phyloP scores from a whole-genome alignment of 331 rosid genomes.

The Acacia pycnantha region DNA sequence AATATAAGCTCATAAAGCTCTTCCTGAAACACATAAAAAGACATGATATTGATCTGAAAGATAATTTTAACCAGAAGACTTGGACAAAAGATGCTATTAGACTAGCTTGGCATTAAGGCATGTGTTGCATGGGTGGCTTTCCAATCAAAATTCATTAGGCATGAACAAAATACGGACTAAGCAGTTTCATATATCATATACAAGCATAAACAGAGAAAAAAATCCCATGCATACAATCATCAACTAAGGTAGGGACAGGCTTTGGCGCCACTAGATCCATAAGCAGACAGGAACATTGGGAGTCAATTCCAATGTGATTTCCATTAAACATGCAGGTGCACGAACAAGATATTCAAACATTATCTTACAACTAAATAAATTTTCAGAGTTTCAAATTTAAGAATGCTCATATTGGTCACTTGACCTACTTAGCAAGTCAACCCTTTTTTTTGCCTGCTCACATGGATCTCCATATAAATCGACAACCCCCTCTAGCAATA shows the following conservation, averaged over 20 bases:
- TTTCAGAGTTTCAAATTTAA: no score
- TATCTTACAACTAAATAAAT: neutral
- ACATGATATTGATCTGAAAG: conserved; percentile 17
- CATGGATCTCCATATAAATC: neutral
- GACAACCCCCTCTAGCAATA: neutral
- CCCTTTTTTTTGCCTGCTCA: neutral
- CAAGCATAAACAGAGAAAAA: neutral
- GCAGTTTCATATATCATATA: neutral
- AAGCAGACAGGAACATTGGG: neutral
- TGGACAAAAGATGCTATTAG: neutral
- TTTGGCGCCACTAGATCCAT: neutral
- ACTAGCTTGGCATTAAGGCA: conserved; percentile 19
- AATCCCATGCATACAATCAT: neutral
- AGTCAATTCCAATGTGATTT: neutral
- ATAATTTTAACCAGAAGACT: neutral
- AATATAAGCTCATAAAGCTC: conserved; percentile 87
- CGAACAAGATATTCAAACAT: neutral
- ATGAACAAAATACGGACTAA: neutral
- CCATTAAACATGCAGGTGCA: neutral
- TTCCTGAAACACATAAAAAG: conserved; percentile 57
- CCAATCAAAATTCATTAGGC: conserved; percentile 4
- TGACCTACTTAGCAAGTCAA: neutral
- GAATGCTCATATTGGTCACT: neutral
- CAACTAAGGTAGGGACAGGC: neutral
- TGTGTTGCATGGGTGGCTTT: conserved; percentile 1